These are phyloP conservation scores for Astrothelium macrocarpum DNA, from an alignment of 495 filamentous ascomycete species.

Conservation along the genomic window DNA sequence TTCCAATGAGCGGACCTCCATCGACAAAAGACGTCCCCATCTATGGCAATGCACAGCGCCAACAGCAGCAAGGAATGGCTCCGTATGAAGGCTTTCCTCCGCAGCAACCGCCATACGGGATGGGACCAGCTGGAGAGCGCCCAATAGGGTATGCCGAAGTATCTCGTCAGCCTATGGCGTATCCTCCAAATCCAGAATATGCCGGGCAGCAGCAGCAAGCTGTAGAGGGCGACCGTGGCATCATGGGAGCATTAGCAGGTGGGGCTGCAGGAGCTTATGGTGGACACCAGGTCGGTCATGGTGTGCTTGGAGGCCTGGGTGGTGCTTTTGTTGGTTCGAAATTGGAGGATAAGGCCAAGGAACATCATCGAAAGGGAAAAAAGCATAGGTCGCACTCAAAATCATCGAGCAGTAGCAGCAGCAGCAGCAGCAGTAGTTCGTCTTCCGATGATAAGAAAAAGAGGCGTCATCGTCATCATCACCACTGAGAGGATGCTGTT, in stretches of 20 bases:
- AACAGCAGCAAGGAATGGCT: background rate
- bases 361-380: conserved; percentile 12
- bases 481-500: background rate
- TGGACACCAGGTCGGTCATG: conserved; percentile 30
- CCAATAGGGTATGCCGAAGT: background rate
- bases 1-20: background rate
- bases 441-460: conserved; percentile 13
- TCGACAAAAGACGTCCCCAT: background rate
- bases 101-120: background rate
- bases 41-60: background rate
- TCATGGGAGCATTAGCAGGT: conserved; percentile 31
- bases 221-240: conserved; percentile 30
- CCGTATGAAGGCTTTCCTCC: background rate
- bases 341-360: conserved; percentile 29
- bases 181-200: conserved; percentile 1
- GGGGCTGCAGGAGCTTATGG: conserved; percentile 31
- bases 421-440: conserved; percentile 14
- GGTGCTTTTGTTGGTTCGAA: conserved; percentile 31
- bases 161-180: conserved; percentile 8
- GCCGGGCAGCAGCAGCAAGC: background rate
- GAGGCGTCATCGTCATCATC: background rate
- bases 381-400: conserved; percentile 1
- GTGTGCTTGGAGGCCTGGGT: conserved; percentile 27
- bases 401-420: conserved; percentile 6
- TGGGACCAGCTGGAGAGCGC: background rate